Base-by-base conservation (phyloP, 78 protist species). In the Chrysochromulina parva region DNA sequence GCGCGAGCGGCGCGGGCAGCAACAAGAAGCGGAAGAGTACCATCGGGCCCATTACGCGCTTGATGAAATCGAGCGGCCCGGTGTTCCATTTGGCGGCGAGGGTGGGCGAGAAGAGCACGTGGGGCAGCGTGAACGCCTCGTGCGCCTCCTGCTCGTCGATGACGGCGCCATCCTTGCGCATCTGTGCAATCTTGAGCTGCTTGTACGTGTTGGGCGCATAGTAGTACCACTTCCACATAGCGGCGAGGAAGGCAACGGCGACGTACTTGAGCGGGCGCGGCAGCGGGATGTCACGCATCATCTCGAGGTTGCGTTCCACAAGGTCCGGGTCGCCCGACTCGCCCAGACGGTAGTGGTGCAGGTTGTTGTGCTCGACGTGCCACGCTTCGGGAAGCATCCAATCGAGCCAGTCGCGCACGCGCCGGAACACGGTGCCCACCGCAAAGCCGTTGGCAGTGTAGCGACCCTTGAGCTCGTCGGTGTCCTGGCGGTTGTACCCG, bases 361-460 rank as follows among this genome's bases (percentile, higher is more conserved):
- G 85, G 82, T 88, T 67, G 94, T 92, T 92, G 88, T 92, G 94
- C 91, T 92, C 94, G 59, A 88, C 53, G 80, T 88, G 57, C 94
- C 94, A 92, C n/a, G 91, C 91, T 86, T 91, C 93, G n/a, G 93
- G 93, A 20, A 92, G 89, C 91, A 92, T 92, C 91, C 91, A 92
- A 88, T 92, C 94, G 82, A 92, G 55, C 94, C 94, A 92, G 57
- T 92, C 89, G 17, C 10, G 10, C 3, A n/a, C 52, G 52, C 93
- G 93, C 58, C 57, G 24, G 54, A 0, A 52, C 54, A 85, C 22
- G 47, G 90, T 52, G 38, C 93, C 93, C 17, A 48, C 28, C 9
- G 90, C 93, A 26, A 85, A 91, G n/a, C 67, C 88, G n/a, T 11
- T 0, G 48, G 88, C 24, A 52, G 65, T 55, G 82, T 69, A 85